A percentile compares a stretch with the other conserved stretches of the same genome.
These are phyloP conservation scores for Sporobolus alterniflorus DNA, from an alignment of 202 grass and related monocot genomes.

Conservation along the genomic window DNA sequence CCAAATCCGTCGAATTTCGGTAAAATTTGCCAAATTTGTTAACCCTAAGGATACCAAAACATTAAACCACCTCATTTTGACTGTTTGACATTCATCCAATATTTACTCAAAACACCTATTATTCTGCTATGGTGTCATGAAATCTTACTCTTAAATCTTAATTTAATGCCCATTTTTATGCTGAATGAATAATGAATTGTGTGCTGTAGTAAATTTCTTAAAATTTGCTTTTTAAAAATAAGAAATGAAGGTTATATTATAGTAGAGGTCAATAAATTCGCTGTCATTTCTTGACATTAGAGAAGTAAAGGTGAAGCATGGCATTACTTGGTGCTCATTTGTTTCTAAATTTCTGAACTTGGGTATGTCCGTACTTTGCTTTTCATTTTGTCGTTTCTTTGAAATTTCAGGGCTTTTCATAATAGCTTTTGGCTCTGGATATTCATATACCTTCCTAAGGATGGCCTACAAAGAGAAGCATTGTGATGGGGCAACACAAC, in stretches of 20 bases:
- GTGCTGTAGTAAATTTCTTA: neutral
- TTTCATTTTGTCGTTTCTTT: neutral
- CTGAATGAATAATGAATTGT: neutral
- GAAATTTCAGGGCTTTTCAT: neutral
- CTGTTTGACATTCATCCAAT: neutral
- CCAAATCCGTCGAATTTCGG: too few relatives aligned
- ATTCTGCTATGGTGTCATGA: neutral
- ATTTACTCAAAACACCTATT: neutral
- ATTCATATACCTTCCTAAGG: conserved; percentile 2
- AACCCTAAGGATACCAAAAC: neutral
- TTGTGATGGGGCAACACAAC: neutral
- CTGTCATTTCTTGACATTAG: neutral
- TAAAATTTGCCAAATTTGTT: too few relatives aligned
- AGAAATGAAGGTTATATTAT: neutral
- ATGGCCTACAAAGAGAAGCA: conserved; percentile 3
- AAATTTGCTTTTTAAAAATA: neutral
- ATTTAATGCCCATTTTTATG: neutral
- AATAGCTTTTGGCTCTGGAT: conserved; percentile 4
- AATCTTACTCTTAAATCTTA: neutral
- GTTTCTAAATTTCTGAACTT: neutral
- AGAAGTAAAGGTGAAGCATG: neutral
- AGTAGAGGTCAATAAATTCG: neutral
- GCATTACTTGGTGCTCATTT: neutral
- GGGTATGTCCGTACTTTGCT: neutral
- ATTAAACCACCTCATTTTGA: neutral